These are phyloP conservation scores for Mycena latifolia DNA, from an alignment of 768 basidiomycete genomes.

Conservation along the genomic window DNA sequence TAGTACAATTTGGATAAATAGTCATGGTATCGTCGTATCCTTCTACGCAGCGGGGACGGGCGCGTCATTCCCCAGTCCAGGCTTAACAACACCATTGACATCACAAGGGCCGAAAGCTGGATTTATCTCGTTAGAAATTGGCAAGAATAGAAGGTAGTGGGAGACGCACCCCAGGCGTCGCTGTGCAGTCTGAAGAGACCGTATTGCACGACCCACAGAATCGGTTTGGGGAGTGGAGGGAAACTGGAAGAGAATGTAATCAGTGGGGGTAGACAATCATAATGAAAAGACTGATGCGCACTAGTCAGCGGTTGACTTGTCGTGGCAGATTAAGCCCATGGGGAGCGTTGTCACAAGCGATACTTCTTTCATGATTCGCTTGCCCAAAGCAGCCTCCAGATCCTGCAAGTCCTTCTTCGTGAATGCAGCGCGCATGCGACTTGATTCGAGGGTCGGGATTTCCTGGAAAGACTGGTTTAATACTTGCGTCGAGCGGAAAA, in stretches of 20 bases:
- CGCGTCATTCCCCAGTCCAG: slow-evolving; percentile 33
- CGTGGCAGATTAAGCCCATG: slow-evolving; percentile 37
- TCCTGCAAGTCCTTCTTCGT: slow-evolving; percentile 43
- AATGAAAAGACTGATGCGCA: too few relatives aligned
- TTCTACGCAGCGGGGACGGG: slow-evolving; percentile 7
- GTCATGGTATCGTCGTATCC: too few relatives aligned
- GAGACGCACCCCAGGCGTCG: slow-evolving; percentile 41
- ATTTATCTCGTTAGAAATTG: too few relatives aligned
- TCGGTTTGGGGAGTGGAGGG: slow-evolving; percentile 43
- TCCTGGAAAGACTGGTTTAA: slow-evolving; percentile 36
- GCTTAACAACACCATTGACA: slow-evolving; percentile 37
- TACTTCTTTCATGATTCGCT: slow-evolving; percentile 37
- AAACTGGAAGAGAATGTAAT: slow-evolving; percentile 40
- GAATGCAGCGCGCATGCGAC: slow-evolving; percentile 41
- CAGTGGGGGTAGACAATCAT: too few relatives aligned
- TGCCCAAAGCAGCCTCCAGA: slow-evolving; percentile 41
- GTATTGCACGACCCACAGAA: slow-evolving; percentile 41
- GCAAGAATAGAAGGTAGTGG: too few relatives aligned
- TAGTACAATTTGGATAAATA: too few relatives aligned
- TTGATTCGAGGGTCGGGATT: slow-evolving; percentile 42
- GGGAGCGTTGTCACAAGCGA: slow-evolving; percentile 43
- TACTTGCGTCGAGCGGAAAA: neutral
- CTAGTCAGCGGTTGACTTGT: slow-evolving; percentile 40
- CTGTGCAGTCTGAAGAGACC: slow-evolving; percentile 43
- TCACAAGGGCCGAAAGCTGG: slow-evolving; percentile 44